Base-by-base conservation (phyloP, 805 yeast genomes). In the Groenewaldozyma salmanticensis region DNA sequence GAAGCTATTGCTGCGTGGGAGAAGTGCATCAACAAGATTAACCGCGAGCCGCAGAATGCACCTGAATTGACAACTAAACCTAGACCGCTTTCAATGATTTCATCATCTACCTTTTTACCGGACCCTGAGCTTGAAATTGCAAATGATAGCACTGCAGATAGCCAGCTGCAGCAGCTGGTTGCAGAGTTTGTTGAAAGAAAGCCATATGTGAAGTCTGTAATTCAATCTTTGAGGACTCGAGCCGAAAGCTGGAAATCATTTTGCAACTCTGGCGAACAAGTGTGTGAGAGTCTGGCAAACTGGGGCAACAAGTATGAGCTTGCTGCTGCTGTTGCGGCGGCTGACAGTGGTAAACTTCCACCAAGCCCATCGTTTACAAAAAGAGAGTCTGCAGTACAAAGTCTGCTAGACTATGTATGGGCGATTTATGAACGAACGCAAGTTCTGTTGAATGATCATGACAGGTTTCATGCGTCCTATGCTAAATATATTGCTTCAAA, bases 21-120 rank as follows among this genome's bases (percentile, higher is more conserved):
- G 31, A 35, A 21, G 4, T 44, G 49, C 31, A 52, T 51, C 3
- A 52, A 51, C 20, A 42, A 52, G 15, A 51, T 53, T 43, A 53
- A 53, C 31, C 33, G 43, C 17, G 16, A 47, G 13, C 11, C 7
- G 13, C 29, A 24, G 13, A 24, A 13, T 24, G 7, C 29, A 13
- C 29, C 29, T 24, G 13, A 7, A 9, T 9, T 7, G 11, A 9
- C 29, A 9, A 24, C 29, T 24, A 24, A 13, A 24, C 13, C 29
- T 24, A 7, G 29, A 9, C 29, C 29, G 29, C 29, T 24, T 9
- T 24, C 29, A 24, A 7, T 24, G 7, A 13, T 13, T 9, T 24
- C 29, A 9, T 24, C 29, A 24, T 7, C 13, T 24, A 24, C 7
- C 13, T 13, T 24, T 7, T 7, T 24, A 7, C 7, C 7, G 29